Conservation (phyloP, 352 stramenopile genomes). For the Pythium myriotylum region DNA sequence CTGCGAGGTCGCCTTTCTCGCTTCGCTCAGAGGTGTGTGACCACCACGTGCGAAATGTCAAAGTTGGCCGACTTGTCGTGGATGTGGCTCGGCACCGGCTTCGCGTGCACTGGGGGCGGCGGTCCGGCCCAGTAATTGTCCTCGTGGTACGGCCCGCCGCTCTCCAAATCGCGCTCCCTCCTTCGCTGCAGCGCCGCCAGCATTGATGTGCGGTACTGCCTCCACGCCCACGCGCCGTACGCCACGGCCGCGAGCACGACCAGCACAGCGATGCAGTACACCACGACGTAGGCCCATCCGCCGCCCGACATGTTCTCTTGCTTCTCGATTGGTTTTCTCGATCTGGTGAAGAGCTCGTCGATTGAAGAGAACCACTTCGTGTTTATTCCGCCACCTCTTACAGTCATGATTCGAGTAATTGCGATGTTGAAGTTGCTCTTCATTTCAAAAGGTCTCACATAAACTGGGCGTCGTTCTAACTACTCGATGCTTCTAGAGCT, state of each 20-base stretch:
- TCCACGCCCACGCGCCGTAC: conserved; percentile 39
- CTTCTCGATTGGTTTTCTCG: conserved; percentile 10
- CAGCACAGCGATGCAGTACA: conserved; percentile 33
- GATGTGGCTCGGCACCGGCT: not conserved
- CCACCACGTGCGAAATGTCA: conserved; percentile 19
- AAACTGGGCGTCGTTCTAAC: not conserved
- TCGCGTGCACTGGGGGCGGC: conserved; percentile 6
- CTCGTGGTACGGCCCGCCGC: conserved; percentile 17
- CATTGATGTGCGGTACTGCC: conserved; percentile 38
- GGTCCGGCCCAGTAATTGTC: conserved; percentile 40
- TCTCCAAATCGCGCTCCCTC: conserved; percentile 32
- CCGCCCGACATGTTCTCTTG: conserved; percentile 2
- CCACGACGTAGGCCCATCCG: conserved; percentile 26
- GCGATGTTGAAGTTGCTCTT: conserved; percentile 27
- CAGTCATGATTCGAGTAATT: conserved; percentile 14
- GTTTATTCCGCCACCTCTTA: conserved; percentile 13
- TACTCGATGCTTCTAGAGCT: conserved; percentile 39
- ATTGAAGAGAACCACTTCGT: conserved; percentile 2
- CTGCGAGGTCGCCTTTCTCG: not conserved
- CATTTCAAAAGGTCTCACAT: not conserved
- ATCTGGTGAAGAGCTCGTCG: not conserved
- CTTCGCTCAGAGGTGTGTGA: conserved; percentile 16
- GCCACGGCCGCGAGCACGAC: conserved; percentile 29
- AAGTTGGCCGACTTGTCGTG: conserved; percentile 8
- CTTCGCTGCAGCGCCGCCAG: conserved; percentile 29